phyloP scores from a whole-genome alignment of 257 asterid species.

The Solanum ossicruentum region DNA sequence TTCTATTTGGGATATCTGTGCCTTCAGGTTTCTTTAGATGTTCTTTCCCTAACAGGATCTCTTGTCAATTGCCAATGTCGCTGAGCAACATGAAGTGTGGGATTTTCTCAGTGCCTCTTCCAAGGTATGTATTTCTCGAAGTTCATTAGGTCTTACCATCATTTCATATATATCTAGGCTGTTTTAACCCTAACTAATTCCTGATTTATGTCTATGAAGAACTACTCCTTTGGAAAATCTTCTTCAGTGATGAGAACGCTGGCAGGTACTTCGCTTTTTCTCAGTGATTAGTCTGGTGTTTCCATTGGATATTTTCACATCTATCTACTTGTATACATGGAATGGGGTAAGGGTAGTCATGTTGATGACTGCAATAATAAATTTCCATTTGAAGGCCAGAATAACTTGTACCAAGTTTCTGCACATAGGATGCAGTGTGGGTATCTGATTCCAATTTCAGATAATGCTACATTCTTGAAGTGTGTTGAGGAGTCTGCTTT shows the following conservation, averaged over 20 bases:
- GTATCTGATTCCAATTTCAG: background rate
- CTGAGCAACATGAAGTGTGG: constrained; percentile 99
- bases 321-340: background rate
- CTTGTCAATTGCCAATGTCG: constrained; percentile 91
- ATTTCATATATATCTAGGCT: background rate
- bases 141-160: background rate
- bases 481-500: background rate
- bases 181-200: constrained; percentile 14
- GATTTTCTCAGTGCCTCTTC: constrained; percentile 92
- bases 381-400: background rate
- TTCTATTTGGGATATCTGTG: background rate
- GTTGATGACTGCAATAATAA: background rate
- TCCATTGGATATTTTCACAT: background rate
- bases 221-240: constrained; percentile 92
- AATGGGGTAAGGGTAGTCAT: background rate
- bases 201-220: constrained; percentile 42
- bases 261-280: constrained; percentile 56
- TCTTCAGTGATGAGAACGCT: constrained; percentile 85
- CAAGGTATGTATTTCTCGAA: constrained; percentile 36
- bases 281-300: background rate
- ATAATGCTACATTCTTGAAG: background rate
- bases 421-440: background rate
- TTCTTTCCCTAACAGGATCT: constrained; percentile 54
- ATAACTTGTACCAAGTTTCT: background rate
- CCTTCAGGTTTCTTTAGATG: constrained; percentile 10